Percentiles rank a stretch among this genome's conserved stretches.
Evolutionary conservation across 1,139 yeast genomes (phyloP).

Genomic region (Diutina mesorugosa): DNA sequence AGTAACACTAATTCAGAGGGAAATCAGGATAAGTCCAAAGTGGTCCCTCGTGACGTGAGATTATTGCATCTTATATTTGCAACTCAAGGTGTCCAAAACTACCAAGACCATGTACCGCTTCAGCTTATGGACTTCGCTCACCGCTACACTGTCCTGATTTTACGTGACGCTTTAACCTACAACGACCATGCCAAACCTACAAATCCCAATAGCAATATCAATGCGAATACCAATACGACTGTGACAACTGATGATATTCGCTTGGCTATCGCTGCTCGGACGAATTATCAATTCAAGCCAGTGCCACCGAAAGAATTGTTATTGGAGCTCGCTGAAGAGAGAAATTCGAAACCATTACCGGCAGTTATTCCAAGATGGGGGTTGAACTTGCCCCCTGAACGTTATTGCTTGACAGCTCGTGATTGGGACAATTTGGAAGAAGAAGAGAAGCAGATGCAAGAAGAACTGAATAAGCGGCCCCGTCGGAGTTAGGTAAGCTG

Average conservation of each 20-base stretch:
- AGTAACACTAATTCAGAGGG: not conserved
- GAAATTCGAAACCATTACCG: conserved; percentile 83
- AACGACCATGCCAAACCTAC: conserved; percentile 53
- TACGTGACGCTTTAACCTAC: conserved; percentile 81
- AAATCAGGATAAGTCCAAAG: conserved; percentile 1
- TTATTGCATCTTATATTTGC: conserved; percentile 83
- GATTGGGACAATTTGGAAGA: conserved; percentile 42
- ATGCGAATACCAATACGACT: conserved; percentile 25
- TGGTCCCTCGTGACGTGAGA: conserved; percentile 81
- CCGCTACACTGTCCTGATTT: conserved; percentile 71
- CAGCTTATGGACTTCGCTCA: conserved; percentile 96
- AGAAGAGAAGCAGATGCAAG: conserved; percentile 9
- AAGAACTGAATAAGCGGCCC: not conserved
- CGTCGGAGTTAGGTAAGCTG: not conserved
- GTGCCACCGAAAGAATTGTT: conserved; percentile 88
- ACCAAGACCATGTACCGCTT: conserved; percentile 90
- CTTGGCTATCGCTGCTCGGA: conserved; percentile 84
- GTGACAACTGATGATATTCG: conserved; percentile 83
- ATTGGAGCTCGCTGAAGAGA: conserved; percentile 81
- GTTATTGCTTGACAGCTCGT: conserved; percentile 80
- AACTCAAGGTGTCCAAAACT: conserved; percentile 82
- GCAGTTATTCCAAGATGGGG: conserved; percentile 92
- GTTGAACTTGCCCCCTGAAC: conserved; percentile 89
- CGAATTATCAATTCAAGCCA: conserved; percentile 91
- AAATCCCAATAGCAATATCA: conserved; percentile 15